Evolutionary conservation across 805 yeast genomes (phyloP), one percentile per base, ranked within the genome.

Genomic region (Suhomyces pyralidae): DNA sequence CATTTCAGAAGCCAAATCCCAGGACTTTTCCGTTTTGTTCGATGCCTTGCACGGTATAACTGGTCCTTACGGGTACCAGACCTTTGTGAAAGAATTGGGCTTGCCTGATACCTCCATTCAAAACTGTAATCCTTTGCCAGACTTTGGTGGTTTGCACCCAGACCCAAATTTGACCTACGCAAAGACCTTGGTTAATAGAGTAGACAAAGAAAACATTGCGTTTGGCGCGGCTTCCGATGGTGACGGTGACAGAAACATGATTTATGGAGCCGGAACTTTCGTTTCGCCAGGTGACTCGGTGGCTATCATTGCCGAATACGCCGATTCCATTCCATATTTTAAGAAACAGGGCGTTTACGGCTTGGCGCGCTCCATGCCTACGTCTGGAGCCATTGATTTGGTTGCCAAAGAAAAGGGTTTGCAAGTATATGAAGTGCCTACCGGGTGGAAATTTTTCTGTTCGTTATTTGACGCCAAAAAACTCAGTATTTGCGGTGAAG

Each of bases 221-320:
- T 93, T 93, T 68, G 99, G 99, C 58, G 98, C 98, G 38, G 98
- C 98, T 7, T 88, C 96, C n/a, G 99, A 90, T 67, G 99, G 99
- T 70, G 99, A 93, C 63, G 99, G 99, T 70, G 99, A 93, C 68
- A 84, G 99, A 75, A 93, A 93, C 70, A 93, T 93, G 99, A 93
- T 93, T 64, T 94, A 94, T 70, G 99, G 99, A 55, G 90, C 90
- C 40, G 87, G 87, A 46, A 82, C 97, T 2, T 93, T 93, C 70
- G 98, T 93, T 12, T 91, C 97, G 1, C 99, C 99, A 7, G 98
- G 99, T 67, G 99, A 93, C 70, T 88, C 96, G 4, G 98, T 93
- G 32, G 98, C 99, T 43, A 93, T 93, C 60, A 93, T 93, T 67
- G 92, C 97, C 15, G 97, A 94, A 74, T 88, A 93, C 65, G 94